These are phyloP conservation scores for Chionographis japonica DNA, from an alignment of 106 monocot genomes.

Conservation along the genomic window DNA sequence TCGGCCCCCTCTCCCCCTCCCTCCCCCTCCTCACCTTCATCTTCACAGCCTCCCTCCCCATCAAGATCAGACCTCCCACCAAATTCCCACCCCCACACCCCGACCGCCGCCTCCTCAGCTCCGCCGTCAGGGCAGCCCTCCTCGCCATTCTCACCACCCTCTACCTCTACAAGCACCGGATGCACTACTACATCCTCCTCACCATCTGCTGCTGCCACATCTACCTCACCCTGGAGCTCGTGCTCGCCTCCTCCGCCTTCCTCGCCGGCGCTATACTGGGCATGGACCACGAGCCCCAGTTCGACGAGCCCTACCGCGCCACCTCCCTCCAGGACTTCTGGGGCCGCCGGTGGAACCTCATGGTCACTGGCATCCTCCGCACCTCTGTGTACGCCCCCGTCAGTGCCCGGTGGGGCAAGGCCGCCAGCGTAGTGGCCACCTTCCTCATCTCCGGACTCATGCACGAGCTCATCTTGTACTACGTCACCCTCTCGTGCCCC, in stretches of 20 bases:
- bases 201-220: conserved; percentile 32
- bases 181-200: conserved; percentile 20
- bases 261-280: conserved; percentile 4
- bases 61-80: conserved; percentile 14
- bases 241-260: conserved; percentile 14
- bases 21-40: conserved; percentile 38
- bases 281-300: conserved; percentile 42
- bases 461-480: too few relatives aligned
- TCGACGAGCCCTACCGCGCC: conserved; percentile 35
- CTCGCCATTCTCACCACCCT: conserved; percentile 21
- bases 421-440: conserved; percentile 17
- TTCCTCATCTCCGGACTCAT: too few relatives aligned
- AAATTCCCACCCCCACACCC: not conserved
- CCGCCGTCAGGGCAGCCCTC: conserved; percentile 13
- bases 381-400: conserved; percentile 36
- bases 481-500: too few relatives aligned
- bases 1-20: conserved; percentile 57
- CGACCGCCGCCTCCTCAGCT: not conserved
- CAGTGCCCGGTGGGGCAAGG: not conserved
- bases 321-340: too few relatives aligned
- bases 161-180: conserved; percentile 17
- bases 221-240: conserved; percentile 45
- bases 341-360: too few relatives aligned
- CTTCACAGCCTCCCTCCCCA: conserved; percentile 36
- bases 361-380: conserved; percentile 40